A percentile compares a stretch with the other conserved stretches of the same genome.
Evolutionary conservation across 2,329 filamentous ascomycete genomes (phyloP).

Genomic region (Colletotrichum caudatum): DNA sequence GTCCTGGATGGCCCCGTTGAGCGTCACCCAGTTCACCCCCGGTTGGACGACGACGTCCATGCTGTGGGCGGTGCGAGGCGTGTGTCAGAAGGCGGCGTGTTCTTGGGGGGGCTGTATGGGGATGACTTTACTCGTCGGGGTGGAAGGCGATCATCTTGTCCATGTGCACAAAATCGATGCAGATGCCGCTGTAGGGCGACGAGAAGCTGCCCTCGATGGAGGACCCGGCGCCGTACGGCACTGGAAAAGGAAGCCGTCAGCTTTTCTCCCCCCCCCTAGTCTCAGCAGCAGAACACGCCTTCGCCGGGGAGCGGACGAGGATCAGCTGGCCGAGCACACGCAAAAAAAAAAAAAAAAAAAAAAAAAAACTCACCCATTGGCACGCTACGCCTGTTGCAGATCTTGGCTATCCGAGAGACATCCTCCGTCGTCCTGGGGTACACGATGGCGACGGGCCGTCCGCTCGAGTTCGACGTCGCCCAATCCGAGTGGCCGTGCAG

Average conservation of each 20-base stretch:
- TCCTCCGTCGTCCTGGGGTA: constrained; percentile 74
- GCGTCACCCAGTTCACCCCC: constrained; percentile 74
- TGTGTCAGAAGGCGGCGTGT: neutral
- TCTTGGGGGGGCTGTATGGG: neutral
- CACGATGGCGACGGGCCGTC: constrained; percentile 72
- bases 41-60: constrained; percentile 81
- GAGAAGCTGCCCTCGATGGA: constrained; percentile 79
- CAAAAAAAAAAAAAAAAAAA: rapidly evolving
- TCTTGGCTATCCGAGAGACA: constrained; percentile 71
- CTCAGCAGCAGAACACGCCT: too few relatives aligned
- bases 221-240: constrained; percentile 80
- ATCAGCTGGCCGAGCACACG: neutral
- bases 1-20: constrained; percentile 73
- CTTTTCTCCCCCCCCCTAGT: too few relatives aligned
- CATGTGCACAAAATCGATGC: constrained; percentile 78
- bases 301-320: neutral
- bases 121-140: constrained; percentile 61
- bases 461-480: constrained; percentile 75
- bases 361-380: constrained; percentile 65
- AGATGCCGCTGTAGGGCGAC: constrained; percentile 74
- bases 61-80: neutral
- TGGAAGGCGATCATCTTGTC: constrained; percentile 73
- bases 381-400: constrained; percentile 72
- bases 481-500: constrained; percentile 77
- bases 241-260: constrained; percentile 9